Evolutionary conservation across 2,329 filamentous ascomycete genomes (phyloP).

Genomic region (Plenodomus lindquistii): DNA sequence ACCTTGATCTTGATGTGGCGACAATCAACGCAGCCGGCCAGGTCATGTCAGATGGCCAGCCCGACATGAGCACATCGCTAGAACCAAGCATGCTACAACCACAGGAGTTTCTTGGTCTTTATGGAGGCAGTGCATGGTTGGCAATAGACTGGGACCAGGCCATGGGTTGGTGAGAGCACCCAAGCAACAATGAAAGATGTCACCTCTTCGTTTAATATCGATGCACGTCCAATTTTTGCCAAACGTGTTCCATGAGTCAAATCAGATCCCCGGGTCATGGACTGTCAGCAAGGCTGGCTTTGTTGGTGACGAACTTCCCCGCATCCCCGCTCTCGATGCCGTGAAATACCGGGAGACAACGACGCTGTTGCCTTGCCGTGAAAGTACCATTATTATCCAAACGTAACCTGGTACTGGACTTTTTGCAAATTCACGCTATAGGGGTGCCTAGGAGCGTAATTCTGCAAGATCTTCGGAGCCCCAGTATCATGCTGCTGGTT

Average conservation of each 20-base stretch:
- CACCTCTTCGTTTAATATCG: no score
- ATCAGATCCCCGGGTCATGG: background rate
- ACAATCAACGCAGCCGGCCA: slow-evolving; percentile 15
- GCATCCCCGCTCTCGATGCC: background rate
- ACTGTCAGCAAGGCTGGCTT: background rate
- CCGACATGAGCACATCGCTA: slow-evolving; percentile 11
- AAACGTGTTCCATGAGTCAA: no score
- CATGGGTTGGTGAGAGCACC: slow-evolving; percentile 22
- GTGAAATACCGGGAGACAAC: no score
- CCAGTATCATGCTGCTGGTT: no score
- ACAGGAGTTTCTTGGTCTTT: slow-evolving; percentile 34
- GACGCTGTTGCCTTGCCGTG: no score
- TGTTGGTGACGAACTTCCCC: background rate
- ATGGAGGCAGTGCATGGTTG: slow-evolving; percentile 38
- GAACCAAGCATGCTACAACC: slow-evolving; percentile 38
- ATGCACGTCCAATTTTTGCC: no score
- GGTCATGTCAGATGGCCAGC: slow-evolving; percentile 21
- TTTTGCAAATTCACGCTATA: no score
- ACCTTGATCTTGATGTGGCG: slow-evolving; percentile 23
- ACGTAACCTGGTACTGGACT: no score
- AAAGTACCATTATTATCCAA: no score
- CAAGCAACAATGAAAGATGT: background rate
- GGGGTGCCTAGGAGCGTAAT: no score
- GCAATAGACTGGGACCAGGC: slow-evolving; percentile 41
- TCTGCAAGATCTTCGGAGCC: no score